phyloP scores from a whole-genome alignment of 495 filamentous ascomycete genomes.

The Hypoxylon fragiforme region DNA sequence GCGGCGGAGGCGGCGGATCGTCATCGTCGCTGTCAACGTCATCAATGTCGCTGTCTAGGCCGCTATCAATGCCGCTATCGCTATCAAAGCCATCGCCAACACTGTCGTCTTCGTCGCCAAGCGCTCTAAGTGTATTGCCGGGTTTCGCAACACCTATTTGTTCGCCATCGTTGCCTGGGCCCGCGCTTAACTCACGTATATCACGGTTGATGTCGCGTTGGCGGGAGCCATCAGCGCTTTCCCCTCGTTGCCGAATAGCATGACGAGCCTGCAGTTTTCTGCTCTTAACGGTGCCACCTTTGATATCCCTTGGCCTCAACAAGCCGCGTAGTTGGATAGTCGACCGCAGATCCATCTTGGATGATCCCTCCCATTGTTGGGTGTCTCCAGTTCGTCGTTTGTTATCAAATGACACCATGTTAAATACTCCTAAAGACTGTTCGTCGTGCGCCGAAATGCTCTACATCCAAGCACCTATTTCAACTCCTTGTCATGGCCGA shows the following conservation, averaged over 20 bases:
- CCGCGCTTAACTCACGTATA: no score
- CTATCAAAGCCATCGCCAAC: constrained; percentile 5
- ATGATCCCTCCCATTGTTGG: constrained; percentile 14
- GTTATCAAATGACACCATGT: constrained; percentile 32
- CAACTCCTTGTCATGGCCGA: constrained; percentile 31
- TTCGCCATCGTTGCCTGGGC: not conserved
- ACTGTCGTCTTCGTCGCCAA: constrained; percentile 1
- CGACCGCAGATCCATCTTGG: constrained; percentile 19
- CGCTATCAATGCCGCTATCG: constrained; percentile 2
- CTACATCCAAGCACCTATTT: constrained; percentile 30
- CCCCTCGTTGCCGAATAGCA: constrained; percentile 4
- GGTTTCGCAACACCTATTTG: not conserved
- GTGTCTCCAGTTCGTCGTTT: constrained; percentile 21
- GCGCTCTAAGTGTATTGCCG: not conserved
- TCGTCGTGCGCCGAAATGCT: constrained; percentile 28
- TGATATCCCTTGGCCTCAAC: not conserved
- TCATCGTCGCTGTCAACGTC: constrained; percentile 8
- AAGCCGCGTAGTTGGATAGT: constrained; percentile 10
- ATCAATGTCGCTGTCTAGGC: constrained; percentile 1
- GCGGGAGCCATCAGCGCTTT: constrained; percentile 6
- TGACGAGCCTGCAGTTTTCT: constrained; percentile 3
- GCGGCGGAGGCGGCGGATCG: constrained; percentile 11
- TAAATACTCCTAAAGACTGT: constrained; percentile 8
- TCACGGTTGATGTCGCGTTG: not conserved
- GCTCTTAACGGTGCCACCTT: not conserved